Base-by-base conservation (phyloP, 106 monocot species). In the Allium sativum region DNA sequence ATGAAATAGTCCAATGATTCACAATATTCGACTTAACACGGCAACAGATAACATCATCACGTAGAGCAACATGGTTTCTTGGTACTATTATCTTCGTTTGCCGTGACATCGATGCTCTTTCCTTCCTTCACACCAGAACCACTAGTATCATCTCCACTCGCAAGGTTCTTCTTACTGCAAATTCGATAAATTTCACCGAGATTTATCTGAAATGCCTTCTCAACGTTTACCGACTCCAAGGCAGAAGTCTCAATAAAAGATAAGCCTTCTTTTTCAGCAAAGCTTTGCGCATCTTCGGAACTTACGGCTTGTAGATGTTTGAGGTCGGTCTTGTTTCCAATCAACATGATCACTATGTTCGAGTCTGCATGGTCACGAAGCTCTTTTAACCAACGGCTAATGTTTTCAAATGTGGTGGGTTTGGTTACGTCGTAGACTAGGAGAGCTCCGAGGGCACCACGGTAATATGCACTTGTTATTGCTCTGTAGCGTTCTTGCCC, bases 161-260 rank as follows among this genome's bases (percentile, higher is more conserved):
- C 64, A 10, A 81, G 56, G 0, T 55, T 64, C 66, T 84, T 84
- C 75, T 84, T 79, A 43, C 84, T 84, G 12, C 75, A 56, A 22
- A 75, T 76, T 21, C 79, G 68, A 58, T 73, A 79, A 42, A 79
- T 79, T 48, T 79, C 79, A 2, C 58, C 69, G 0, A 84, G 79
- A 18, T 79, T 73, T 53, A 79, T 72, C 65, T 76, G 72, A 42
- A 84, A 84, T 17, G 76, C 76, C 52, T 68, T 64, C 78, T 84
- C 84, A 8, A 84, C 79, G 46, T 84, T 84, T 10, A 61, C 62
- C 0, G 79, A 72, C 53, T 84, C 84, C 15, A 84, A 65, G 7
- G 84, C 84, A 17, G 84, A 84, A 8, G 84, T 84, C 62, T 84
- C 83, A 1, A 84, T 75, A 41, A 78, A 84, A 40, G 76, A 79